Base-by-base conservation (phyloP, 768 basidiomycete species). In the Rhodosporidiobolus sp. region DNA sequence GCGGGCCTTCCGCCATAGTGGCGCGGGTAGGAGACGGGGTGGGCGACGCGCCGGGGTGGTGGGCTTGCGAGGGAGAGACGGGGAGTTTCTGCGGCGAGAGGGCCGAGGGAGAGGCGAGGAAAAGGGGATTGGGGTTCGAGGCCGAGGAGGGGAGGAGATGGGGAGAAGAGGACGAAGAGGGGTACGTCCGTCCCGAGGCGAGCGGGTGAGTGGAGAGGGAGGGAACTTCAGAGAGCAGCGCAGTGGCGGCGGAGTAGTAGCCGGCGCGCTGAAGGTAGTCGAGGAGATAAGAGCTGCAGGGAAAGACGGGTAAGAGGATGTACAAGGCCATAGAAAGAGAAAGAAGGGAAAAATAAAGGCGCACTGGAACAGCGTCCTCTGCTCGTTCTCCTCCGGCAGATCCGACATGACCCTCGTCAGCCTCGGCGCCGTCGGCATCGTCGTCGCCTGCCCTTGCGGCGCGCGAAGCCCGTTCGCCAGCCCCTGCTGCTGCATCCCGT, bases 241-340 rank as follows among this genome's bases (percentile, higher is more conserved):
- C 75, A 6, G 65, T 35, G 28, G 77, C 77, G 20, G 77, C 61
- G 20, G 67, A 26, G 30, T 52, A 28, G 56, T 63, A 77, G n/a
- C 73, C 73, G 28, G 69, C 57, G 28, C 60, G 52, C 20, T 73
- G 69, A 4, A 78, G 64, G 67, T 78, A 78, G 69, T 76, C 77
- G 71, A 77, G 75, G n/a, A 78, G 55, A 64, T 76, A 78, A 9
- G 76, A 46, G 61, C 72, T 74, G 55, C 26, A 28, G 12, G 30
- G 4, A 22, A 11, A 32, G n/a, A 28, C 14, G 9, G 30, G 52
- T 43, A 9, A 11, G 9, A 3, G 8, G 32, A 2, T 10, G 6
- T 3, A n/a, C 14, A 1, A 1, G n/a, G 8, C 7, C 7, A 22
- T 17, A 24, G 54, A 9, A n/a, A 43, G 38, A 16, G 43, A 34